Base-by-base conservation (phyloP, 208 protist genomes). In the Wallacemonas sp. region DNA sequence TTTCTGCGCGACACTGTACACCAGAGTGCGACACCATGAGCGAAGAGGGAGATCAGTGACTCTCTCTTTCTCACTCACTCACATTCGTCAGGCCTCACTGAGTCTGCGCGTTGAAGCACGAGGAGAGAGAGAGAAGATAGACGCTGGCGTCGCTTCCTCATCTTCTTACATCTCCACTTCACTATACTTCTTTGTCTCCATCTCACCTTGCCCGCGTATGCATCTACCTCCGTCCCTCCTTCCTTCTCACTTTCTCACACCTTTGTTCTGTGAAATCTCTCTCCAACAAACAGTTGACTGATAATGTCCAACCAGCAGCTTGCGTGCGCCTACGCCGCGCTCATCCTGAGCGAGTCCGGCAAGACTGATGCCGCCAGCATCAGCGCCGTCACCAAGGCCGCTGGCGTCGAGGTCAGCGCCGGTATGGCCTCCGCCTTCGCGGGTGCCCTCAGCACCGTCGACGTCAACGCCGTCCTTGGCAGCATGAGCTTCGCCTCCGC, bases 251-350 rank as follows among this genome's bases (percentile, higher is more conserved):
- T 39, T 58, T 30, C 46, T 26, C 4, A 46, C 33, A 60, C 23
- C 17, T 14, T 29, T 56, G 1, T 2, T 62, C n/a, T 30, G n/a
- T 61, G 41, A 29, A 36, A 21, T 69, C n/a, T 34, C 52, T 71
- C 8, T 41, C 19, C 26, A 26, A 55, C 32, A 19, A 19, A 41
- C 52, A 39, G 44, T 23, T 49, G 9, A 49, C 5, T 6, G 19
- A 58, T 24, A 58, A 58, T 58, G 52, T 58, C 52, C 52, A 58
- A 33, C 61, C 71, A 84, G 56, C 93, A 97, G 78, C 90, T 97
- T 49, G 95, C 95, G n/a, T 98, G 95, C 87, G 87, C 87, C 21
- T 98, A 98, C 87, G 89, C 96, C 72, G 85, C 94, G 58, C 83
- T 98, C 55, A 92, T 98, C 76, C 90, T 98, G 38, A 82, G 84